phyloP scores from a whole-genome alignment of 805 yeast genomes.

The Pichia deserticola region DNA sequence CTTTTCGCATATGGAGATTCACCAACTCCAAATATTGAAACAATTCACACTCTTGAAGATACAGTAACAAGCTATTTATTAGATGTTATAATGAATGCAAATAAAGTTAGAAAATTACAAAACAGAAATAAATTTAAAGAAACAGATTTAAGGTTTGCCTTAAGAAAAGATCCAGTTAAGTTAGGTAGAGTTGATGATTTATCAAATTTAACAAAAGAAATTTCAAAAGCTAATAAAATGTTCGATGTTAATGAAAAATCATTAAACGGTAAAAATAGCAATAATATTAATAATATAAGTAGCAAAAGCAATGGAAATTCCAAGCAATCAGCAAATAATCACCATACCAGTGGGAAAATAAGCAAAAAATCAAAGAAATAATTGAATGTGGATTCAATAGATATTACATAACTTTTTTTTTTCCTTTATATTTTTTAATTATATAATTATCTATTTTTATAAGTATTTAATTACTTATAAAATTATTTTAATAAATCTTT shows the following conservation, averaged over 20 bases:
- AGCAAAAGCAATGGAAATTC: no score
- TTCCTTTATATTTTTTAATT: no score
- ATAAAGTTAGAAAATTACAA: slow-evolving; percentile 43
- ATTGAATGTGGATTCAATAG: neutral
- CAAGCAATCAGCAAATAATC: neutral
- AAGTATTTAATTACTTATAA: no score
- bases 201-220: slow-evolving; percentile 49
- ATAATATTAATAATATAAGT: no score
- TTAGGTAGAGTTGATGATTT: slow-evolving; percentile 65
- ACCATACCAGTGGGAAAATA: slow-evolving; percentile 10
- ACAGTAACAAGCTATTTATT: slow-evolving; percentile 55
- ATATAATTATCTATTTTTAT: no score
- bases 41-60: slow-evolving; percentile 61
- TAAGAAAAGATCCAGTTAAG: slow-evolving; percentile 58
- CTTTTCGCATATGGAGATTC: slow-evolving; percentile 71
- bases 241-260: slow-evolving; percentile 57
- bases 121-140: slow-evolving; percentile 54
- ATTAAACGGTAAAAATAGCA: slow-evolving; percentile 15
- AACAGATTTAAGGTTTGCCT: slow-evolving; percentile 65
- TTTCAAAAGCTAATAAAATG: slow-evolving; percentile 58
- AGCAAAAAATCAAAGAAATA: slow-evolving; percentile 5
- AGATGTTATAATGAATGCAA: slow-evolving; percentile 45
- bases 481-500: slow-evolving; percentile 7
- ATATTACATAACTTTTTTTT: no score
- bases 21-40: slow-evolving; percentile 56